These are phyloP conservation scores for Astragalus glycyphyllos DNA, from an alignment of 306 rosid genomes.

Conservation along the genomic window DNA sequence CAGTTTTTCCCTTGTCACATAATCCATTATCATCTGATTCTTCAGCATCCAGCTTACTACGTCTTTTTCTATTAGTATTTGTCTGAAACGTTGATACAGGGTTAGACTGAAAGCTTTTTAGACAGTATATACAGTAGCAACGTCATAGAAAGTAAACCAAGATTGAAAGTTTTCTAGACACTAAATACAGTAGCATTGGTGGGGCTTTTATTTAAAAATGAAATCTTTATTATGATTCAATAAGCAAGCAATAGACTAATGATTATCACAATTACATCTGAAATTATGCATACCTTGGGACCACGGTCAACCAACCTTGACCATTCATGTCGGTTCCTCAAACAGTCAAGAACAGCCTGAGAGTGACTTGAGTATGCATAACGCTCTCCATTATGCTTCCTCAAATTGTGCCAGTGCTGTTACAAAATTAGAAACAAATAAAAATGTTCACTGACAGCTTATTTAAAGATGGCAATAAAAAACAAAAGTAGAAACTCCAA, in stretches of 20 bases:
- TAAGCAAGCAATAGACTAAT: constrained; percentile 16
- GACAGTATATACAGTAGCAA: constrained; percentile 23
- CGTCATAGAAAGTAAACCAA: constrained; percentile 27
- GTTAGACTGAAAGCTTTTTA: constrained; percentile 36
- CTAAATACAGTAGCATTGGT: constrained; percentile 17
- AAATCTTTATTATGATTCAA: constrained; percentile 30
- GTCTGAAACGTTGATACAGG: constrained; percentile 62
- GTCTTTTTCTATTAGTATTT: constrained; percentile 82
- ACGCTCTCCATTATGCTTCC: constrained; percentile 98
- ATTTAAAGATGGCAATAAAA: constrained; percentile 10
- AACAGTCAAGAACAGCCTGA: constrained; percentile 97
- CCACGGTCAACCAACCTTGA: constrained; percentile 96
- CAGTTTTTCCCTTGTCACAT: constrained; percentile 60
- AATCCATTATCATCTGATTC: constrained; percentile 88
- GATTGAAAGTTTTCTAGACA: constrained; percentile 22
- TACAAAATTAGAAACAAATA: constrained; percentile 41
- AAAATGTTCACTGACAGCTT: constrained; percentile 21
- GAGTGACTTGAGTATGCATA: constrained; percentile 97
- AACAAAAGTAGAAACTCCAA: constrained; percentile 23
- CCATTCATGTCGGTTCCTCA: constrained; percentile 95
- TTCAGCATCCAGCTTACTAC: constrained; percentile 84
- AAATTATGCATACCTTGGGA: constrained; percentile 72
- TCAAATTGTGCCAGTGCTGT: constrained; percentile 96
- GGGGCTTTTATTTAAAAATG: constrained; percentile 11
- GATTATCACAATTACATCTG: constrained; percentile 14